Base-by-base conservation (phyloP, 257 asterid species). In the Striga asiatica region DNA sequence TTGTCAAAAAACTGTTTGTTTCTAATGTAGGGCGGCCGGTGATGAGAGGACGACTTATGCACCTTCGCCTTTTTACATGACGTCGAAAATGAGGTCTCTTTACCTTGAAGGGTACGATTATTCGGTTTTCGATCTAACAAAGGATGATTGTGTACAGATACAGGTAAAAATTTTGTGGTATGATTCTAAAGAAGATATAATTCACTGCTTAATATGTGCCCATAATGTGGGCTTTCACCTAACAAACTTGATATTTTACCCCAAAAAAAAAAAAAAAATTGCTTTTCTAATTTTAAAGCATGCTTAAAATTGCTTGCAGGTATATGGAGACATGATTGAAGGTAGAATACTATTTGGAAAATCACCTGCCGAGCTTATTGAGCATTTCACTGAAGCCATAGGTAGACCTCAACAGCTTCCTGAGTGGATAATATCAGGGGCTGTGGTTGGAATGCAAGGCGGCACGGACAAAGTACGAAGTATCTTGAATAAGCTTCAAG, bases 11-110 rank as follows among this genome's bases (percentile, higher is more conserved):
- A 2, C 5, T 18, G 10, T 21, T 34, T 2, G 28, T 47, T 47
- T 47, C 12, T 51, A 13, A 54, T 78, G 83, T 74, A 91, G 98
- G 81, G 85, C 96, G 3, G 98, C 89, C 24, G 98, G 98, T 28
- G 98, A 91, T 58, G 92, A 89, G 70, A 70, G 92, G 61, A 86
- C 98, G 50, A 91, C 98, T 62, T 91, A 91, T 66, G 98, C 98
- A 53, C 98, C 96, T 56, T 91, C 95, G 10, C 96, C 96, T 6
- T 91, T 73, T 64, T 91, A 91, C 32, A 78, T 89, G 73, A 83
- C 98, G 62, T 86, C 98, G 13, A 86, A 78, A 70, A 89, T 86
- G 98, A 86, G 78, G 66, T 83, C 95, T 23, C 73, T 89, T 45
- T 89, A 89, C 73, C 79, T 89, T 27, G 95, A 89, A 82, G 98